These are phyloP conservation scores for Zychaea mexicana DNA, from an alignment of 371 early-diverging fungal species.

Conservation along the genomic window DNA sequence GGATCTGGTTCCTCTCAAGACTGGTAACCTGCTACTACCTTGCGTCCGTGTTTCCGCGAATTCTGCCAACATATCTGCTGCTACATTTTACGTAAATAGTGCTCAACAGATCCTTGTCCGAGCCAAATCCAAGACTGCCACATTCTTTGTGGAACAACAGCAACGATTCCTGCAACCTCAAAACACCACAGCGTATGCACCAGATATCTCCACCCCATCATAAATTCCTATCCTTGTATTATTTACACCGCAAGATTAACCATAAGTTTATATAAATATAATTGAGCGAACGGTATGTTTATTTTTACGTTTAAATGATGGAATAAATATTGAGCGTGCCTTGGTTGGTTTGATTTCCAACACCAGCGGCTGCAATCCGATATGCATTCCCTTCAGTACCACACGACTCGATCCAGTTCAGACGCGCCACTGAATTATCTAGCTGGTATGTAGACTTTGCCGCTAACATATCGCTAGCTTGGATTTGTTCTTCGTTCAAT, in stretches of 20 bases:
- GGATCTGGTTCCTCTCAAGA: slow-evolving; percentile 65
- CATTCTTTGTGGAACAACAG: slow-evolving; percentile 70
- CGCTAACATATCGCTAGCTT: background rate
- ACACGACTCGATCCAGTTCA: slow-evolving; percentile 20
- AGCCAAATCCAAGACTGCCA: slow-evolving; percentile 66
- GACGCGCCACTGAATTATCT: slow-evolving; percentile 11
- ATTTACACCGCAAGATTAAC: background rate
- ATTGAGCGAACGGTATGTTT: background rate
- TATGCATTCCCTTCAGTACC: background rate
- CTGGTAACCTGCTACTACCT: slow-evolving; percentile 66
- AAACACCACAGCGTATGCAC: background rate
- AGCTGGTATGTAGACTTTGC: slow-evolving; percentile 6
- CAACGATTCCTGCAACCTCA: slow-evolving; percentile 48
- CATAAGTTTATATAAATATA: slow-evolving; percentile 1
- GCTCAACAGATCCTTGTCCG: slow-evolving; percentile 67
- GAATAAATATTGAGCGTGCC: slow-evolving; percentile 23
- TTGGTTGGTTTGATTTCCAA: slow-evolving; percentile 7
- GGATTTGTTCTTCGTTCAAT: background rate
- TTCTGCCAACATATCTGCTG: slow-evolving; percentile 50
- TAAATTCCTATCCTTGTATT: background rate
- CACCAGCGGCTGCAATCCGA: slow-evolving; percentile 18
- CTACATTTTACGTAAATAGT: slow-evolving; percentile 64
- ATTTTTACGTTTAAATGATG: background rate
- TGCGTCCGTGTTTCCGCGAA: slow-evolving; percentile 55
- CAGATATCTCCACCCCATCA: slow-evolving; percentile 2